Base-by-base conservation (phyloP, 495 filamentous ascomycete species). In the Cetradonia linearis region DNA sequence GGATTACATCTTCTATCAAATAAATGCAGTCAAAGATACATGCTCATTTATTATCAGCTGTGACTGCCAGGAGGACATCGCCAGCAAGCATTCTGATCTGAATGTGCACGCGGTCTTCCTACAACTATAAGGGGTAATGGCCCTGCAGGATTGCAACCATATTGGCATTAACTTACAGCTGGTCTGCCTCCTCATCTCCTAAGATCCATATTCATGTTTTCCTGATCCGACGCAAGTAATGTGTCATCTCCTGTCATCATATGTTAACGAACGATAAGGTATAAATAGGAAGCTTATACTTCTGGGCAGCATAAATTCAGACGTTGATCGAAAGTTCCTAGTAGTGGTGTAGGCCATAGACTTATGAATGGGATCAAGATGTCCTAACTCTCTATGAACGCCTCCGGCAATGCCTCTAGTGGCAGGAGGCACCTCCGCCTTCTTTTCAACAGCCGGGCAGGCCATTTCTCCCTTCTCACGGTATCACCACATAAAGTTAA, bases 61-160 rank as follows among this genome's bases (percentile, higher is more conserved):
- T 40, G 47, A 66, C 47, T 38, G 34, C 25, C 27, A 38, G 54
- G 58, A 67, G 65, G 33, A 62, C 55, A 23, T 48, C 33, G 10
- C 61, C 25, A 58, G 65, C 47, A 16, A 56, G 30, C 36, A 68
- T 62, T 55, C 53, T 36, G 9, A 55, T 27, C 18, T 65, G 18
- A 16, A 67, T 58, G 58, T 62, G 49, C 49, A 34, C n/a, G 31
- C 54, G 57, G 59, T 69, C 67, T 34, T 58, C 59, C 13, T 57
- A n/a, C 23, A 66, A 69, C 14, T 62, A 42, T 3, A 47, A 46
- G 20, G 62, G 67, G 53, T 34, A 67, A 28, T 57, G 55, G 16
- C 65, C 66, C 54, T 69, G 31, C 33, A 69, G 55, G 40, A 64
- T 36, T 40, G 52, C 31, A 28, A 66, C 61, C 18, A 63, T 69